A percentile compares a stretch with the other conserved stretches of the same genome.
These are phyloP conservation scores for Teratosphaeriaceae sp. DNA, from an alignment of 2,329 filamentous ascomycete species.

Conservation along the genomic window DNA sequence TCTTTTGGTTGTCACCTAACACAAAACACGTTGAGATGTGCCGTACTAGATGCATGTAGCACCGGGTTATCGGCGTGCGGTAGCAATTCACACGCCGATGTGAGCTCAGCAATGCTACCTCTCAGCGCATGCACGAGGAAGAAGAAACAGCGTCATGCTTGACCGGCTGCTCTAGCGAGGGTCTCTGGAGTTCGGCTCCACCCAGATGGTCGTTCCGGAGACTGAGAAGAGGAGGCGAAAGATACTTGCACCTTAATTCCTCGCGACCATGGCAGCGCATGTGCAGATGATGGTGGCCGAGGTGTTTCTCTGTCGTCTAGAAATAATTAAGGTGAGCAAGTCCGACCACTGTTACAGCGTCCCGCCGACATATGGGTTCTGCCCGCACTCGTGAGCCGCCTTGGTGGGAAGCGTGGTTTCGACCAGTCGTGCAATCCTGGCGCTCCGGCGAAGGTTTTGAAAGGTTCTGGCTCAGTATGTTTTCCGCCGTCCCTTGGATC, in stretches of 20 bases:
- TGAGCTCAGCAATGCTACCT: neutral
- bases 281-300: neutral
- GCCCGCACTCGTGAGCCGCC: neutral
- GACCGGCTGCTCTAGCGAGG: neutral
- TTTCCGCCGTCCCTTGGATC: neutral
- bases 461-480: neutral
- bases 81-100: neutral
- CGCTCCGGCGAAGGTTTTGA: neutral
- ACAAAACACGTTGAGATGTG: conserved; percentile 1
- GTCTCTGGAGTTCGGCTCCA: too few species aligned
- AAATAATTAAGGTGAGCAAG: neutral
- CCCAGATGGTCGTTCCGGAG: too few species aligned
- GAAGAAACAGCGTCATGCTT: neutral
- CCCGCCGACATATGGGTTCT: neutral
- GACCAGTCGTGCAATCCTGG: neutral
- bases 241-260: neutral
- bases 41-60: too few species aligned
- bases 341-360: neutral
- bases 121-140: neutral
- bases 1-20: neutral
- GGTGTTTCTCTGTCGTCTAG: neutral
- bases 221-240: neutral
- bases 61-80: too few species aligned
- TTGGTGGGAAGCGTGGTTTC: neutral
- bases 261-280: neutral